Base-by-base conservation (phyloP, 495 filamentous ascomycete genomes). In the Margaritispora aquatica region DNA sequence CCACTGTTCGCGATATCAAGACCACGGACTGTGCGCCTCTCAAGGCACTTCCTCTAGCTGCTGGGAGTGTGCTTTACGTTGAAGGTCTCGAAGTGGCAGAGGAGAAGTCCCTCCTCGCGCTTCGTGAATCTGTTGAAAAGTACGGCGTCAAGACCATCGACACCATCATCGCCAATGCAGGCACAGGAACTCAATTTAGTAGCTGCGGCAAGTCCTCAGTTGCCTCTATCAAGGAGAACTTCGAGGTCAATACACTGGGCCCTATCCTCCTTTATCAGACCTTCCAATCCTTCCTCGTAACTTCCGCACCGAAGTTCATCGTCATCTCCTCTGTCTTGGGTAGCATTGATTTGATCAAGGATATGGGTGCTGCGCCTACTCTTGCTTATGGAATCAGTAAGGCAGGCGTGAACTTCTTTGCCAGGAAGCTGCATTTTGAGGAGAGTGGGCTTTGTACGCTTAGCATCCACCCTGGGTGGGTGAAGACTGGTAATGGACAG, bases 391-490 rank as follows among this genome's bases (percentile, higher is more conserved):
- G 74, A 15, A 60, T 70, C 29, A 71, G 69, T 19, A 79, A 77
- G 63, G 74, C 61, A 15, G 72, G 68, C 9, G 66, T 69, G 20
- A 76, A 79, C 59, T 77, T 69, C 59, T 52, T 79, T 24, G 58
- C 74, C 0, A 65, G 64, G 51, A 74, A 73, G 59, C 65, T 74
- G n/a, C 66, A 77, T 68, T 63, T 66, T 19, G 76, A 77, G 64
- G 59, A 72, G 57, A 27, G 58, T 53, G 54, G 63, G 20, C 47
- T 79, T 22, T 58, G 68, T 1, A 56, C 70, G 22, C 63, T 76
- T 26, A 51, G 68, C 13, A 53, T 79, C 27, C 68, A 75, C 66
- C 76, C 76, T 15, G 76, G 75, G 58, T 76, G 72, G 72, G 71
- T 76, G 50, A 66, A 76, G 61, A 76, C 74, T 7, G 31, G 29